Base-by-base conservation (phyloP, 768 basidiomycete genomes). In the Macrolepiota dolichaula region DNA sequence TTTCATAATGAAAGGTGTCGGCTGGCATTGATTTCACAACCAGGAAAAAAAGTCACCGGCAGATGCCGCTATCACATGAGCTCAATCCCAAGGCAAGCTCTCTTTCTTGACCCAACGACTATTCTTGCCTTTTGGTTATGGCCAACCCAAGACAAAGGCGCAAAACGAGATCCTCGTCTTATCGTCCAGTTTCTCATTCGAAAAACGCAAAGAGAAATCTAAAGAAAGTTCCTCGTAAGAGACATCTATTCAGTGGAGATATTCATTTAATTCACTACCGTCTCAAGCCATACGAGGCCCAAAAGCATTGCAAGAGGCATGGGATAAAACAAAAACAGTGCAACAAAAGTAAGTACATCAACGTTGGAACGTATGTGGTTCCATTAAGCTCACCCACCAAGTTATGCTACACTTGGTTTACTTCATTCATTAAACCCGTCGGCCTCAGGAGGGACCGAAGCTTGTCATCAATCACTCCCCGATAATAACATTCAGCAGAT, bases 71-170 rank as follows among this genome's bases (percentile, higher is more conserved):
- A 55, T 55, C 57, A 64, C 65, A 64, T 66, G 67, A 51, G 22
- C 25, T 44, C 47, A 29, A 15, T 22, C 25, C 19, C 22, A 49
- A 10, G 7, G 47, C 19, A 7, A 22, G 19, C 12, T 7, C 22
- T 11, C 25, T 12, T 42, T 12, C 40, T 3, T 12, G 40, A 13
- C 40, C n/a, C 10, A 13, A 13, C 13, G 3, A 13, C 40, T n/a
- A 3, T 11, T n/a, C 40, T 2, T 42, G 13, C 12, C 47, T 38
- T 59, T 52, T 25, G 42, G 70, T 25, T 22, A 97, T 98, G 96
- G 94, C 88, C 58, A 98, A 97, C 73, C 96, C 96, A 65, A 86
- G 96, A 59, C 96, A 98, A 74, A 84, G 95, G 63, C 84, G 87
- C 67, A 98, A 98, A 77, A 73, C 83, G 22, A 86, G 89, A 46